Evolutionary conservation across 2,329 filamentous ascomycete genomes (phyloP).

Genomic region (Colletotrichum tanaceti): DNA sequence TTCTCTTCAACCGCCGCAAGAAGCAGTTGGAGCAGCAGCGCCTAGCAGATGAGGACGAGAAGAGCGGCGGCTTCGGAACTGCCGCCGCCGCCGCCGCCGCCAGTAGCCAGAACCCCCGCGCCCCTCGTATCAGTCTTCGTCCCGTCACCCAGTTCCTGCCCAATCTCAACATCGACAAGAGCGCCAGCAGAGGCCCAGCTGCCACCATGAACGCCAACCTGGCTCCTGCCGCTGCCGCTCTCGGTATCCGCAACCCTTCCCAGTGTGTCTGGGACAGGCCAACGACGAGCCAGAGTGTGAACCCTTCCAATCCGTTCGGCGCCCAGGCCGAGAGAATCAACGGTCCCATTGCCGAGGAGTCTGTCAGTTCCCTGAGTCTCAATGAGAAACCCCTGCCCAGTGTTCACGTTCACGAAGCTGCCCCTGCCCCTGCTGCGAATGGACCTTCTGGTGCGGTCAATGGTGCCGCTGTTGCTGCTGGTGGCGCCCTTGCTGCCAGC

Average conservation of each 20-base stretch:
- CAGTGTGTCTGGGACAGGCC: slow-evolving; percentile 62
- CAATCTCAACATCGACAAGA: slow-evolving; percentile 66
- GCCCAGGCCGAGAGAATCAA: slow-evolving; percentile 65
- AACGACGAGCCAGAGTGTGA: slow-evolving; percentile 57
- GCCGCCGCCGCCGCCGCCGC: slow-evolving; percentile 42
- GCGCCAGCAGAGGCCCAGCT: slow-evolving; percentile 60
- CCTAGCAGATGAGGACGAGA: slow-evolving; percentile 70
- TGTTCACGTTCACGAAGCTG: not conserved
- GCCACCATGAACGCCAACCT: slow-evolving; percentile 52
- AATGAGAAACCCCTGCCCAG: slow-evolving; percentile 45
- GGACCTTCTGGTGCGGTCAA: slow-evolving; percentile 42
- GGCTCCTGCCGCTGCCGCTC: slow-evolving; percentile 47
- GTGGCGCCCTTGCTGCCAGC: slow-evolving; percentile 46
- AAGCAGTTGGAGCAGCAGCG: slow-evolving; percentile 69
- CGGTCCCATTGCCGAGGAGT: slow-evolving; percentile 55
- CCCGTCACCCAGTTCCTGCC: slow-evolving; percentile 87
- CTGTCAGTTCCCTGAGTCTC: slow-evolving; percentile 51
- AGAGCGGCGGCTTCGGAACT: slow-evolving; percentile 59
- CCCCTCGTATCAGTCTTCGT: slow-evolving; percentile 86
- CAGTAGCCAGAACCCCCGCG: slow-evolving; percentile 60
- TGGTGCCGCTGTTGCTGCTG: slow-evolving; percentile 51
- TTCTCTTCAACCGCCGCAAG: slow-evolving; percentile 77
- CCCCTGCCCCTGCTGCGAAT: slow-evolving; percentile 1
- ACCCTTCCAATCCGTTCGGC: slow-evolving; percentile 78
- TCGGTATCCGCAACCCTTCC: slow-evolving; percentile 46